Evolutionary conservation across 192 early-diverging fungal genomes (phyloP), one percentile per base, ranked within the genome.

Genomic region (Ramicandelaber brevisporus): DNA sequence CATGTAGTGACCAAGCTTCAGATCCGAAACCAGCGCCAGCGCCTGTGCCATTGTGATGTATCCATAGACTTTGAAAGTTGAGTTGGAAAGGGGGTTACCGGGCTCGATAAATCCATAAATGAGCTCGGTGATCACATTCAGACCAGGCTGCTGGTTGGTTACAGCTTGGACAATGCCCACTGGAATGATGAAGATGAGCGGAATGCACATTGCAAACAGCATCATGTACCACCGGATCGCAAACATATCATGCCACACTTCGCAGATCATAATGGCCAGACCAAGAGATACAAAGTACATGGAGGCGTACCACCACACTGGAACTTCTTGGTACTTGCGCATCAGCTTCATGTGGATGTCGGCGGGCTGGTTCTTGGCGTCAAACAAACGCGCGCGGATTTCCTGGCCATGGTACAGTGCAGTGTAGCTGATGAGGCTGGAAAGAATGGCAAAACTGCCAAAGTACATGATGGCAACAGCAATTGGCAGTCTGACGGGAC

Each of bases 101-200:
- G 70, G 68, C 3, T 64, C 36, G 13, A 71, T 44, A 17, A 64
- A 63, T 32, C 77, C 77, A 21, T 57, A 63, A 21, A 76, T 48
- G 27, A 73, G 61, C 44, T 80, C 68, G 20, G 63, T 65, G 17
- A 76, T 40, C 21, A 80, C 65, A 40, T 79, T 75, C 16, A 74
- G 40, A 31, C 59, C 58, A 17, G 70, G 50, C 21, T 48, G 40
- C 25, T 47, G 43, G 30, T 74, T 74, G 20, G 71, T 63, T 13
- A 77, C 50, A 19, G 61, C 63, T 9, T 37, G 33, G 27, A 81
- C 55, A 12, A 75, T 59, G 37, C 73, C 77, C 17, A 81, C 54
- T 3, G 70, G 70, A 7, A 74, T 40, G 21, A 61, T 46, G 25
- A 61, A 67, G 15, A 74, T 28, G 9, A 48, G 18, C 6, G 58